Base-by-base conservation (phyloP, 257 asterid species). In the Fraxinus americana region DNA sequence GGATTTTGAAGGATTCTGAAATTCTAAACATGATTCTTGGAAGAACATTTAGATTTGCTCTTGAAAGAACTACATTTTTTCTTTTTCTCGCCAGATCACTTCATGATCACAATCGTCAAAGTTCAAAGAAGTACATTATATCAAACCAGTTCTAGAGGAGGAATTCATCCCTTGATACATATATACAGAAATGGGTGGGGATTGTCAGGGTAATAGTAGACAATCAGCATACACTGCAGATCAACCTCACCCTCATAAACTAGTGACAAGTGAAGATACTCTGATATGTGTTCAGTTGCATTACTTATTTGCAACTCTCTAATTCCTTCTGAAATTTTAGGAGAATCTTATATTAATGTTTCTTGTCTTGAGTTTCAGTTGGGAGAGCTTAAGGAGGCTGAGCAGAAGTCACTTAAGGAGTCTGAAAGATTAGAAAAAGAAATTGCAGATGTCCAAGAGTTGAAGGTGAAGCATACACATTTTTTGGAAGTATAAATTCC, bases 301-400 rank as follows among this genome's bases (percentile, higher is more conserved):
- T 52, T 72, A 41, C 36, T 74, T 48, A 34, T 23, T 48, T 48
- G 59, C 59, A 16, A 14, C 38, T 54, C 19, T 67, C 32, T 70
- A 13, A 25, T 25, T 73, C 63, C 19, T 50, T 25, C 35, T 73
- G 75, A 30, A 34, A 50, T 36, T 35, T 79, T 27, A 27, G 74
- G 75, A 76, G 71, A 73, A 72, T 79, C 82, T 75, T 70, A 52
- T 43, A 43, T 38, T 77, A 23, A 70, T 48, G 17, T 66, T 77
- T 65, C 35, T 13, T 92, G 93, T 91, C 50, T 75, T 77, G 79
- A 68, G 66, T 74, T 82, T 78, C 90, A 94, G 98, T 85, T 92
- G 93, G 92, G 91, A 70, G 97, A 94, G 84, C 87, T 94, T 88
- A 92, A 94, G 87, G 97, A 90, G 67, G 93, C 96, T 11, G 98